phyloP scores from a whole-genome alignment of 169 alveolate genomes.

The Theileria parva region DNA sequence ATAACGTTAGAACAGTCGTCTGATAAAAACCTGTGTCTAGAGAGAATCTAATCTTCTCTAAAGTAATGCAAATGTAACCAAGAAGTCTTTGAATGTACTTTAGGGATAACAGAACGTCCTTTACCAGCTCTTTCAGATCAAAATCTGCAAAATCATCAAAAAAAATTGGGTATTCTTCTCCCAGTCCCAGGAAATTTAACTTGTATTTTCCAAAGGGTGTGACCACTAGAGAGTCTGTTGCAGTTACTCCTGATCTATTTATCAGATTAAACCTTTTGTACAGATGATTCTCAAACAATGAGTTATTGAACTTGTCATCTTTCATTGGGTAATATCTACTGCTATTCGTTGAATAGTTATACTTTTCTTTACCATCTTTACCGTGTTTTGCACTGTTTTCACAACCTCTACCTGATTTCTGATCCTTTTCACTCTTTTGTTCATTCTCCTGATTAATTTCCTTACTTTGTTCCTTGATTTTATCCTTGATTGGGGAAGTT shows the following conservation, averaged over 20 bases:
- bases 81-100: slow-evolving; percentile 29
- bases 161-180: slow-evolving; percentile 33
- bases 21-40: slow-evolving; percentile 26
- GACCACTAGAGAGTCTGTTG: slow-evolving; percentile 14
- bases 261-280: slow-evolving; percentile 7
- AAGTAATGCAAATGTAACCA: slow-evolving; percentile 26
- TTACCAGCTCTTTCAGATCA: slow-evolving; percentile 44
- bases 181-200: slow-evolving; percentile 29
- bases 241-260: slow-evolving; percentile 14
- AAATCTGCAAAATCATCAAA: slow-evolving; percentile 49
- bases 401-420: neutral
- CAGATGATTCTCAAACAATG: slow-evolving; percentile 11
- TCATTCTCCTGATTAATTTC: neutral
- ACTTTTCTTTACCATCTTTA: neutral
- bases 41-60: slow-evolving; percentile 50
- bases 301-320: slow-evolving; percentile 14
- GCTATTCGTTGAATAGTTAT: neutral
- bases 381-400: neutral
- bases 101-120: slow-evolving; percentile 8
- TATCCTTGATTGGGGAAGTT: neutral
- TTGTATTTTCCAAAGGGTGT: slow-evolving; percentile 46
- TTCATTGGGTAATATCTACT: neutral
- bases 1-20: slow-evolving; percentile 32
- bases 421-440: neutral
- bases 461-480: neutral